These are phyloP conservation scores for Rhodosporidiobolus odoratus DNA, from an alignment of 768 basidiomycete species.

Conservation along the genomic window DNA sequence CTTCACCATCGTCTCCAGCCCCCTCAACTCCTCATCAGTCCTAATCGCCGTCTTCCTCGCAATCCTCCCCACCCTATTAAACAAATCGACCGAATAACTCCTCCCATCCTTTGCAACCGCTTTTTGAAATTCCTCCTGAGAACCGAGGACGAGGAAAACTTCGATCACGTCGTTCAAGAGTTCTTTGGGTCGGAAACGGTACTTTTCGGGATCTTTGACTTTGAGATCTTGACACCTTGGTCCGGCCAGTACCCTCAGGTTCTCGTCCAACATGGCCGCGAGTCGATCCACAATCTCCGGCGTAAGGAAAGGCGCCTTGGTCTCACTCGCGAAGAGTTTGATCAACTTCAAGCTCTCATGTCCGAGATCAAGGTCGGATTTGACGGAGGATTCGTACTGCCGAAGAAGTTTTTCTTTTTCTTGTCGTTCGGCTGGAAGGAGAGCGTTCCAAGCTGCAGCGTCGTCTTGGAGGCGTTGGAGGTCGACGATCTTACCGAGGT, in stretches of 20 bases:
- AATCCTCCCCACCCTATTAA: slow-evolving; percentile 68
- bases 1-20: slow-evolving; percentile 63
- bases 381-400: slow-evolving; percentile 74
- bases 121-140: slow-evolving; percentile 67
- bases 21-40: slow-evolving; percentile 67
- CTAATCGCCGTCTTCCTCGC: slow-evolving; percentile 63
- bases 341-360: slow-evolving; percentile 83
- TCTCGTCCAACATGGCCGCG: slow-evolving; percentile 95
- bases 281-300: slow-evolving; percentile 91
- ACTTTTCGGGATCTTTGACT: slow-evolving; percentile 79
- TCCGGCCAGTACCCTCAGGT: slow-evolving; percentile 80
- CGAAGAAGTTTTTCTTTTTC: slow-evolving; percentile 75
- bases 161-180: slow-evolving; percentile 81
- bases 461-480: slow-evolving; percentile 82
- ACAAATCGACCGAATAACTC: slow-evolving; percentile 77
- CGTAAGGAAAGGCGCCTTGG: slow-evolving; percentile 87
- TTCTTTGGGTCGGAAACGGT: slow-evolving; percentile 75
- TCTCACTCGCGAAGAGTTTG: slow-evolving; percentile 85
- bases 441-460: slow-evolving; percentile 61
- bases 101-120: slow-evolving; percentile 92
- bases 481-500: slow-evolving; percentile 78
- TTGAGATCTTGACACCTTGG: slow-evolving; percentile 79
- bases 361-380: slow-evolving; percentile 78
- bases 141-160: slow-evolving; percentile 81
- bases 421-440: slow-evolving; percentile 65